These are phyloP conservation scores for Pythium coloratum DNA, from an alignment of 352 stramenopile species.

Conservation along the genomic window DNA sequence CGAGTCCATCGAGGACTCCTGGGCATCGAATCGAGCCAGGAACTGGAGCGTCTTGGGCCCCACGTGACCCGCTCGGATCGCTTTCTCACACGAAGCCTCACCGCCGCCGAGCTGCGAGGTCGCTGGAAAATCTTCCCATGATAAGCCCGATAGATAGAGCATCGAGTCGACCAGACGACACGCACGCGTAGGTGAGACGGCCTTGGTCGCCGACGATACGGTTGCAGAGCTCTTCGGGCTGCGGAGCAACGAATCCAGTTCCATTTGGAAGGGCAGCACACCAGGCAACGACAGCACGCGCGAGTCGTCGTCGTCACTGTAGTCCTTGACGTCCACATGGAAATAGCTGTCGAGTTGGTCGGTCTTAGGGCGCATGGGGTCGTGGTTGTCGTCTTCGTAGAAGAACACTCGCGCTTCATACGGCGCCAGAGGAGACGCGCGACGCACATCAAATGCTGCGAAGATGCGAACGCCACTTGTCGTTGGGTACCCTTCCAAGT, in stretches of 20 bases:
- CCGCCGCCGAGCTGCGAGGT: conserved; percentile 37
- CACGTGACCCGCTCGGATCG: conserved; percentile 31
- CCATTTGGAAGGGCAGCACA: conserved; percentile 55
- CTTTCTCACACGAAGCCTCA: conserved; percentile 26
- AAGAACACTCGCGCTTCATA: conserved; percentile 22
- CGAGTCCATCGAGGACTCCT: conserved; percentile 34
- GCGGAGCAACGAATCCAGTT: conserved; percentile 53
- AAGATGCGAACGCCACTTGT: conserved; percentile 42
- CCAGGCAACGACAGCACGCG: conserved; percentile 38
- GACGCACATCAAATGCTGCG: conserved; percentile 51
- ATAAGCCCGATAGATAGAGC: conserved; percentile 36
- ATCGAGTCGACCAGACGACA: conserved; percentile 53
- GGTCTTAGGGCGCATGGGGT: background rate
- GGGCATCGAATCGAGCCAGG: conserved; percentile 35
- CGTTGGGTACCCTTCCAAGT: conserved; percentile 42
- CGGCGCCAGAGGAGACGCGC: conserved; percentile 10
- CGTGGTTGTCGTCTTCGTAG: conserved; percentile 24
- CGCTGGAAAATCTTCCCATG: conserved; percentile 47
- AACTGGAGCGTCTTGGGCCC: conserved; percentile 38
- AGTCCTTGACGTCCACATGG: conserved; percentile 13
- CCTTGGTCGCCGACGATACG: background rate
- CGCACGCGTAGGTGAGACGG: conserved; percentile 8
- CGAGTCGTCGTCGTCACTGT: conserved; percentile 4
- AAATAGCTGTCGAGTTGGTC: conserved; percentile 53
- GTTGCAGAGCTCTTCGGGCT: background rate